Percentiles rank a stretch among this genome's conserved stretches.
These are phyloP conservation scores for Fonsecaea pedrosoi DNA, from an alignment of 2,329 filamentous ascomycete genomes.

Conservation along the genomic window DNA sequence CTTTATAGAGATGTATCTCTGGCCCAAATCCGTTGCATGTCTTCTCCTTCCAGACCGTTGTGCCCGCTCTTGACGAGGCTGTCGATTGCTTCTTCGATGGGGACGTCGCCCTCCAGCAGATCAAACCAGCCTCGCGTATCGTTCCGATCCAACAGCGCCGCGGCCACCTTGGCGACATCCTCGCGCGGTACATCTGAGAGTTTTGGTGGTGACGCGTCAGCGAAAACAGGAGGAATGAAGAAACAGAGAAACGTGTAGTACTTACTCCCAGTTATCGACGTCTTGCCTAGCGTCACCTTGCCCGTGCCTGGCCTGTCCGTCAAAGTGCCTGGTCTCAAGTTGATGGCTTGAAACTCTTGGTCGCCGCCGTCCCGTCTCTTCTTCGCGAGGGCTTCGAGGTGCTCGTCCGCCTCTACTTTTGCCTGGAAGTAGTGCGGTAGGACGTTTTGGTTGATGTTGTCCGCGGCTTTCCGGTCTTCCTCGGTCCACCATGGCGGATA, in stretches of 20 bases:
- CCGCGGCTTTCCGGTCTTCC: constrained; percentile 53
- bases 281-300: constrained; percentile 58
- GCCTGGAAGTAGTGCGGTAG: constrained; percentile 61
- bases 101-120: constrained; percentile 59
- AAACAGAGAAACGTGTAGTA: neutral
- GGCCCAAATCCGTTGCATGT: constrained; percentile 53
- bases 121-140: constrained; percentile 62
- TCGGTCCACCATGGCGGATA: constrained; percentile 60
- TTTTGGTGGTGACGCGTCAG: constrained; percentile 6
- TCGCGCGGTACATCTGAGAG: constrained; percentile 52
- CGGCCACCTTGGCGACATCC: constrained; percentile 60
- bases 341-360: constrained; percentile 57
- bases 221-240: neutral
- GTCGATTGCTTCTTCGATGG: constrained; percentile 55
- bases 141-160: constrained; percentile 55
- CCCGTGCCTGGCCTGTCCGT: constrained; percentile 56
- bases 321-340: constrained; percentile 58
- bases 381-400: constrained; percentile 55
- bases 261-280: constrained; percentile 47
- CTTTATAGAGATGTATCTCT: constrained; percentile 14
- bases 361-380: constrained; percentile 42
- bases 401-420: constrained; percentile 64
- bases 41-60: constrained; percentile 58
- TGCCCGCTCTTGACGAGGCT: constrained; percentile 52
- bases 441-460: constrained; percentile 56